phyloP scores from a whole-genome alignment of 371 early-diverging fungal genomes.

The Lichtheimia corymbifera region DNA sequence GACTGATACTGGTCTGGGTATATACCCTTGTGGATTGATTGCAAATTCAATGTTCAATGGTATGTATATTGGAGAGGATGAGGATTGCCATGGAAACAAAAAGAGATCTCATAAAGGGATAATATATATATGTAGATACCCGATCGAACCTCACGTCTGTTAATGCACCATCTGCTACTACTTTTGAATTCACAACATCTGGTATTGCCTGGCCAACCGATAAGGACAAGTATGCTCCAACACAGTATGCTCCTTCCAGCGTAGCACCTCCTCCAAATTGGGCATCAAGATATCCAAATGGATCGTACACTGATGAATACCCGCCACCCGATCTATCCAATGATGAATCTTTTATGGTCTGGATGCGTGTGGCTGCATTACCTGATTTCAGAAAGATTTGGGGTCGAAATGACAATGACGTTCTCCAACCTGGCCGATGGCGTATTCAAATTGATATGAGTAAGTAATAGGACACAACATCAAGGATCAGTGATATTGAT shows the following conservation, averaged over 20 bases:
- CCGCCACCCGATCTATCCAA: slow-evolving; percentile 71
- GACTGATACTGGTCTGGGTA: slow-evolving; percentile 29
- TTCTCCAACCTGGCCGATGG: slow-evolving; percentile 64
- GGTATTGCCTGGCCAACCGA: slow-evolving; percentile 94
- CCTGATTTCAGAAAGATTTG: slow-evolving; percentile 97
- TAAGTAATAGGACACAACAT: slow-evolving; percentile 25
- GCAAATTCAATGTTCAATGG: slow-evolving; percentile 97
- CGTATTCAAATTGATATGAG: slow-evolving; percentile 68
- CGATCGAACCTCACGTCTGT: slow-evolving; percentile 30
- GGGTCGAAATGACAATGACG: slow-evolving; percentile 69
- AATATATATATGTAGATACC: slow-evolving; percentile 32
- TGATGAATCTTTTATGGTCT: slow-evolving; percentile 94
- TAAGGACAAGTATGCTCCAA: slow-evolving; percentile 65
- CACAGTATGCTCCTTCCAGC: slow-evolving; percentile 52
- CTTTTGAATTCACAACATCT: slow-evolving; percentile 55
- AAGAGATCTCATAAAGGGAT: neutral
- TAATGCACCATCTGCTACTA: slow-evolving; percentile 14
- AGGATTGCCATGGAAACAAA: neutral
- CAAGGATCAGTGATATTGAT: neutral
- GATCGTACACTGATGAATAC: slow-evolving; percentile 53
- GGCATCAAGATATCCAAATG: slow-evolving; percentile 61
- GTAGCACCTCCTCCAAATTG: slow-evolving; percentile 83
- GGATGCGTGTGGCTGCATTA: slow-evolving; percentile 97
- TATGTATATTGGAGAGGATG: slow-evolving; percentile 13
- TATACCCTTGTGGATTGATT: slow-evolving; percentile 99